Evolutionary conservation across 2,329 filamentous ascomycete genomes (phyloP).

Genomic region (Pestalotiopsis sp.): DNA sequence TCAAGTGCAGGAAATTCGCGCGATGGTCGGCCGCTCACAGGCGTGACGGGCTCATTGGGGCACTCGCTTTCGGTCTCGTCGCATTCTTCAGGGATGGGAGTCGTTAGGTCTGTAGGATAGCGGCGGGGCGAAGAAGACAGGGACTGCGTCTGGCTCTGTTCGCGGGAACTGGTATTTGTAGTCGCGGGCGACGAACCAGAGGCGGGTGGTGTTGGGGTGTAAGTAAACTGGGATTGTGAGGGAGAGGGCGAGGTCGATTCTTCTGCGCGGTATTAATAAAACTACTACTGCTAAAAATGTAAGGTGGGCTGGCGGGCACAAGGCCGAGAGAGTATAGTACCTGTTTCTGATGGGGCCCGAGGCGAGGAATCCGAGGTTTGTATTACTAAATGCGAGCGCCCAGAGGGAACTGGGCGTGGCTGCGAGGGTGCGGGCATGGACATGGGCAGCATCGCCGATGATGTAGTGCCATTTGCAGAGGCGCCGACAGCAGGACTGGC

Average conservation of each 20-base stretch:
- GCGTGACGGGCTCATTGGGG: slow-evolving; percentile 62
- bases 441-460: slow-evolving; percentile 2
- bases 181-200: background rate
- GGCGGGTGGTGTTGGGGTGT: background rate
- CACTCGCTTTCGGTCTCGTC: slow-evolving; percentile 64
- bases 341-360: slow-evolving; percentile 6
- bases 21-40: slow-evolving; percentile 59
- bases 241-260: slow-evolving; percentile 12
- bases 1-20: slow-evolving; percentile 52
- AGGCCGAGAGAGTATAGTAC: slow-evolving; percentile 5
- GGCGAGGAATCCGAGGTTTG: slow-evolving; percentile 1
- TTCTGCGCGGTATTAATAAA: slow-evolving; percentile 10
- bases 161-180: background rate
- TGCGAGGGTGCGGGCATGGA: background rate
- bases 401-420: background rate
- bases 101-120: slow-evolving; percentile 50
- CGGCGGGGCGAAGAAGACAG: slow-evolving; percentile 44
- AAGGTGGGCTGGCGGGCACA: background rate
- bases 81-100: slow-evolving; percentile 57
- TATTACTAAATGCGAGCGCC: slow-evolving; percentile 6
- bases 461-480: slow-evolving; percentile 5
- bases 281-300: background rate
- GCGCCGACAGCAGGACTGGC: background rate
- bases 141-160: slow-evolving; percentile 16
- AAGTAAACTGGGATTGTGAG: slow-evolving; percentile 14